Evolutionary conservation across 768 basidiomycete species (phyloP), one percentile per base, ranked within the genome.

Genomic region (Pulveroboletus sp.): DNA sequence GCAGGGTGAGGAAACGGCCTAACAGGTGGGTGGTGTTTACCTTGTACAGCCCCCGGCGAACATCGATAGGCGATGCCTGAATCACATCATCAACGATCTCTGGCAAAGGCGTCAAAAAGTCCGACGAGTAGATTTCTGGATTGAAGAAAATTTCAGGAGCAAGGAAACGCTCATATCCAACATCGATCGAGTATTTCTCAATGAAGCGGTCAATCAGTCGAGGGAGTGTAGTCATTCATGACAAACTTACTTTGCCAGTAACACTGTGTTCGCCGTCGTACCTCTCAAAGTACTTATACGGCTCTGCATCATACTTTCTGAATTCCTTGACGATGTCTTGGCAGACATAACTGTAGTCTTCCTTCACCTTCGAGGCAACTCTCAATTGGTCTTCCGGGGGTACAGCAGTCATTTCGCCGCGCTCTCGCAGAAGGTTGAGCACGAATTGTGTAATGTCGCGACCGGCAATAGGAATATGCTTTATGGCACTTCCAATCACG

Each of bases 81-180:
- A 99, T 97, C 47, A 96, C 94, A 50, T 84, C 83, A 61, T 99
- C 96, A 49, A 98, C 96, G 47, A 98, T 91, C 54, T 95, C 83
- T 0, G 96, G 93, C 4, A 99, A 79, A 8, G 96, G 96, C 5
- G 94, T 97, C 55, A 99, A 70, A 78, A 97, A 97, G 69, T 98
- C 95, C 36, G 92, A 94, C 0, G 93, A 96, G 69, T 89, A 89
- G 58, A 99, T 97, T 69, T 99, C 95, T 13, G 96, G 96, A 73
- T 98, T 98, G 80, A 97, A 98, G 76, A 98, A 98, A 62, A 98
- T 96, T 69, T 98, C 96, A 6, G 96, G 94, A 6, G 95, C 96
- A 46, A 98, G 83, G 81, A 99, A 99, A 24, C 96, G 92, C 69
- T 98, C 96, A 70, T 97, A 98, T 17, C 96, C 96, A 50, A 99